Base-by-base conservation (phyloP, 768 basidiomycete species). In the Amylocystis lapponica region DNA sequence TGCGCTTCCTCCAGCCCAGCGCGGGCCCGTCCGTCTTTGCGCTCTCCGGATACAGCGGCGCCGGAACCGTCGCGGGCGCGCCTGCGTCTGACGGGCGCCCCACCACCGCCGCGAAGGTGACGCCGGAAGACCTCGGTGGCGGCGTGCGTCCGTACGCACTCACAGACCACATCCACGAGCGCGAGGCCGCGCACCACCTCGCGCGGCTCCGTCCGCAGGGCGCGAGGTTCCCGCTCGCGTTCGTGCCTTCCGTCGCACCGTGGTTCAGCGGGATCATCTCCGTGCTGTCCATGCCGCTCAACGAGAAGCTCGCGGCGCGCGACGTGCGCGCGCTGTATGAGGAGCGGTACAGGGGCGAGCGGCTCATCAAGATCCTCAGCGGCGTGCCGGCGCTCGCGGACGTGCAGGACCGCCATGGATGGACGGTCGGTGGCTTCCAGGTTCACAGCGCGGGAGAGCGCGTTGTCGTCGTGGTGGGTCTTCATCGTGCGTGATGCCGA, bases 141-240 rank as follows among this genome's bases (percentile, higher is more conserved):
- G 87, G 83, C 2, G 66, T 97, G 36, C 76, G 81, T 41, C 84
- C 94, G 6, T 99, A 99, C 66, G 57, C 90, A 1, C 68, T 99
- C 36, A 99, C 96, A 12, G 93, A 94, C 63, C 96, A 99, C 66
- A 96, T 99, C 57, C 96, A 99, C 70, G 96, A 99, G 64, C 87
- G 96, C 34, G 96, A 99, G 66, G 90, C 94, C 0, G 81, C 83
- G 3, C 69, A 70, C 52, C 96, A 96, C 63, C 80, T 99, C 39
- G 79, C 86, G 7, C 64, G 62, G 3, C 75, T 90, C 27, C 66
- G 83, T 30, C 51, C 64, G 12, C 51, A 61, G 16, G 56, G 58
- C 14, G 44, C 50, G 26, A 41, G 60, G 20, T 53, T 84, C 41
- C 76, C 81, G 53, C 58, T 97, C 38, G 88, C 86, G 25, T 98